Percentiles rank a stretch among this genome's conserved stretches.
Conservation (phyloP, 1,284 basidiomycete species). For the Leucoagaricus sp. region DNA sequence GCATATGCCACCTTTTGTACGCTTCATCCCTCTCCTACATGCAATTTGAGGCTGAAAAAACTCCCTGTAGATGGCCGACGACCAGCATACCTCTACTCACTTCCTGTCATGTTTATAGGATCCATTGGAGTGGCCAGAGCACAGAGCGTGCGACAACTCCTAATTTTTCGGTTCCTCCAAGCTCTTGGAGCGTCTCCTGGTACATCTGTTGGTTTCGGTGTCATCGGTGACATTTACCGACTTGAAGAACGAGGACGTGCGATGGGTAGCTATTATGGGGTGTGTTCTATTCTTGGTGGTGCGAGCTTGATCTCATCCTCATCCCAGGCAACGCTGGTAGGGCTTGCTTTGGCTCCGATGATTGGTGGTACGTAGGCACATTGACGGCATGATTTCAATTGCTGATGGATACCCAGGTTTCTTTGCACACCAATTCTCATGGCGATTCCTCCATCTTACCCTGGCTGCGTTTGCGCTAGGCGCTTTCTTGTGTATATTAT, state of each 20-base stretch:
- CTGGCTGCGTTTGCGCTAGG: conserved; percentile 47
- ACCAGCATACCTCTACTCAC: conserved; percentile 57
- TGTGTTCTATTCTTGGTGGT: conserved; percentile 29
- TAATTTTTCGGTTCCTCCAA: conserved; percentile 66
- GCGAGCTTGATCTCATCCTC: conserved; percentile 3
- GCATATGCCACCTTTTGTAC: conserved; percentile 37
- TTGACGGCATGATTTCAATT: background rate
- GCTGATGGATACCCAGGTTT: conserved; percentile 32
- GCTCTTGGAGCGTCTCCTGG: conserved; percentile 59
- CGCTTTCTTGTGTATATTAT: conserved; percentile 45
- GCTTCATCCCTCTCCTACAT: conserved; percentile 10
- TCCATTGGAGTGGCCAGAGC: conserved; percentile 61
- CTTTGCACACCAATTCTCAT: conserved; percentile 58
- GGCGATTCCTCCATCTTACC: conserved; percentile 66
- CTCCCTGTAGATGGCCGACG: conserved; percentile 56
- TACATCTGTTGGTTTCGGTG: conserved; percentile 51
- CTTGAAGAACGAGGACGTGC: conserved; percentile 62
- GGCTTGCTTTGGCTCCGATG: conserved; percentile 46
- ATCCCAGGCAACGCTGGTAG: conserved; percentile 43
- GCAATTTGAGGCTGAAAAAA: no score
- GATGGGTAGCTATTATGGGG: conserved; percentile 64
- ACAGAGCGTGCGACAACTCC: conserved; percentile 46
- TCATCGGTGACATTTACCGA: conserved; percentile 65
- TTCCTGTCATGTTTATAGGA: conserved; percentile 49
- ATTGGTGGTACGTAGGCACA: conserved; percentile 36